Evolutionary conservation across 2,329 filamentous ascomycete genomes (phyloP), one percentile per base, ranked within the genome.

Genomic region (Fusarium metavorans): DNA sequence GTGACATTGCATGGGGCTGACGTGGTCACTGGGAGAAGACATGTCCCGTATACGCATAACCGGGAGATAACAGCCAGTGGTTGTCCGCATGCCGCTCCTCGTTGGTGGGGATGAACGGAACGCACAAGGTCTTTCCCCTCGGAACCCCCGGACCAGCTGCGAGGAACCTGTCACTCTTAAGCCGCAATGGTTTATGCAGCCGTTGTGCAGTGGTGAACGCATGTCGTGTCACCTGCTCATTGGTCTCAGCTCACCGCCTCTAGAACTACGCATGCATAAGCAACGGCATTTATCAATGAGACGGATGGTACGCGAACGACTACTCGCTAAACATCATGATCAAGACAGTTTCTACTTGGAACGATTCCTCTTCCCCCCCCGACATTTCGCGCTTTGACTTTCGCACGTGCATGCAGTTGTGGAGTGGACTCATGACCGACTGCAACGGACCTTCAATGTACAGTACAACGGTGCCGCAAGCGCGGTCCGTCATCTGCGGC

Each of bases 181-280:
- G 37, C 25, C 23, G 35, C 27, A n/a, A 25, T 43, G 37, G 27
- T 64, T 64, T 48, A 58, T 64, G 62, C 62, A 64, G 35, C 48
- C 41, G 32, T 14, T 20, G 32, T 64, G 61, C 61, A 64, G 10
- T 25, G 57, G 25, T 39, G 57, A 43, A 39, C n/a, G 37, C 6
- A 20, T 64, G 62, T 64, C 62, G 62, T 64, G 62, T 64, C 62
- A 43, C 32, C 25, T 41, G 48, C 62, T 45, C 23, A 64, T 41
- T 64, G 30, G 62, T 9, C 37, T 37, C 25, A 30, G 62, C 62
- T 58, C 37, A 27, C 34, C n/a, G 37, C 20, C 52, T 54, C 27
- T 6, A 45, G 27, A 14, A n/a, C 50, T 35, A 58, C 41, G 30
- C 30, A 18, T 34, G 37, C 57, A 60, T 60, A 43, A 25, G 18